Evolutionary conservation across 2,329 filamentous ascomycete genomes (phyloP).

Genomic region (Colletotrichum eleusines): DNA sequence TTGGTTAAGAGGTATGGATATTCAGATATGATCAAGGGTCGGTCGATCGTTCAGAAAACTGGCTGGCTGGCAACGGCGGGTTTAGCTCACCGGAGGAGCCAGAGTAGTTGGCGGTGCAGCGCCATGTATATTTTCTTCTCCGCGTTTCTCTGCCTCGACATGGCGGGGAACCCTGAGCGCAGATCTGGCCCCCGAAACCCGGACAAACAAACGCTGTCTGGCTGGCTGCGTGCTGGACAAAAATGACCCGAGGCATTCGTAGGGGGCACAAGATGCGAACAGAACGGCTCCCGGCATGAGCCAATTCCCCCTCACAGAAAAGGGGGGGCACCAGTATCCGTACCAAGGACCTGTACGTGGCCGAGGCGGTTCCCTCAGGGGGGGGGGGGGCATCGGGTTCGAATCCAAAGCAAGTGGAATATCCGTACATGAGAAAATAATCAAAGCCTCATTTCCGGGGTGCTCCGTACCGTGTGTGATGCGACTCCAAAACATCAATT

Average conservation of each 20-base stretch:
- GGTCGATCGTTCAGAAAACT: neutral
- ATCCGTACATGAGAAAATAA: neutral
- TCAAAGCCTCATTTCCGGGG: neutral
- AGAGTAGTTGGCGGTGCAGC: neutral
- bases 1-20: too few species aligned
- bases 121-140: too few species aligned
- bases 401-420: too few species aligned
- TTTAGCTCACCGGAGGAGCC: too few species aligned
- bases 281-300: too few species aligned
- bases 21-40: too few species aligned
- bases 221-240: neutral
- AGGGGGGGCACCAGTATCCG: too few species aligned
- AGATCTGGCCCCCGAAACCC: conserved; percentile 14
- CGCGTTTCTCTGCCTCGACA: conserved; percentile 10
- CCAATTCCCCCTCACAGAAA: too few species aligned
- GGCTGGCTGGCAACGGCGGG: neutral
- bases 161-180: neutral
- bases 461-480: neutral
- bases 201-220: neutral
- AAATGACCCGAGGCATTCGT: too few species aligned
- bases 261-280: too few species aligned
- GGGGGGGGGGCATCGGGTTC: neutral
- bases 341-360: too few species aligned
- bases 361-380: too few species aligned
- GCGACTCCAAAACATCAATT: accelerated